Conservation (phyloP, 2,329 filamentous ascomycete genomes). For the Phialocephala sp. region DNA sequence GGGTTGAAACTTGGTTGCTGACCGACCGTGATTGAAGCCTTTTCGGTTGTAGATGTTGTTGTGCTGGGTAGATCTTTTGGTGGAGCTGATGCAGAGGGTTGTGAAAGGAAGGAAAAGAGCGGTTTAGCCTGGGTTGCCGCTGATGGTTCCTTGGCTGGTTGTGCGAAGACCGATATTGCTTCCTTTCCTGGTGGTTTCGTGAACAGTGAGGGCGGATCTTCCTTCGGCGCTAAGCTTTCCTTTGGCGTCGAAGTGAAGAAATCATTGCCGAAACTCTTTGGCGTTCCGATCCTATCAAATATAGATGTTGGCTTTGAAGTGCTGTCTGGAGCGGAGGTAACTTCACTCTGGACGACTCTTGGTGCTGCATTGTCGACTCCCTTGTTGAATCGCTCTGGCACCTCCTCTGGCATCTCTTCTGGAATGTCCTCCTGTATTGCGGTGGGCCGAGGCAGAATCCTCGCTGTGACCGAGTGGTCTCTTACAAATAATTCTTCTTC, state of each 20-base stretch:
- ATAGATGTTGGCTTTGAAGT: conserved; percentile 23
- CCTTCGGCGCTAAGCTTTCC: background rate
- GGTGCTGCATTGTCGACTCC: background rate
- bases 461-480: conserved; percentile 22
- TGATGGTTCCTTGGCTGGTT: background rate
- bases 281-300: conserved; percentile 25
- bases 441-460: background rate
- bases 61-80: background rate
- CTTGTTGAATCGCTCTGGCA: background rate
- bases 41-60: background rate
- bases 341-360: background rate
- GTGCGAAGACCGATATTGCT: conserved; percentile 4
- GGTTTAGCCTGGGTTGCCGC: background rate
- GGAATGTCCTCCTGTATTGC: background rate
- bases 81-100: background rate
- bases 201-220: conserved; percentile 16
- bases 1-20: background rate
- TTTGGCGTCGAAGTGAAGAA: conserved; percentile 9
- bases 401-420: background rate
- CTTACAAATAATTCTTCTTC: conserved; percentile 38
- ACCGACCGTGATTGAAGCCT: background rate
- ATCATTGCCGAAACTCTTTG: conserved; percentile 17
- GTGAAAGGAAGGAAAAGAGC: conserved; percentile 8
- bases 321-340: conserved; percentile 3
- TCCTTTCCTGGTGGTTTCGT: conserved; percentile 8